Base-by-base conservation (phyloP, 2,329 filamentous ascomycete species). In the Fusarium sambucinum region DNA sequence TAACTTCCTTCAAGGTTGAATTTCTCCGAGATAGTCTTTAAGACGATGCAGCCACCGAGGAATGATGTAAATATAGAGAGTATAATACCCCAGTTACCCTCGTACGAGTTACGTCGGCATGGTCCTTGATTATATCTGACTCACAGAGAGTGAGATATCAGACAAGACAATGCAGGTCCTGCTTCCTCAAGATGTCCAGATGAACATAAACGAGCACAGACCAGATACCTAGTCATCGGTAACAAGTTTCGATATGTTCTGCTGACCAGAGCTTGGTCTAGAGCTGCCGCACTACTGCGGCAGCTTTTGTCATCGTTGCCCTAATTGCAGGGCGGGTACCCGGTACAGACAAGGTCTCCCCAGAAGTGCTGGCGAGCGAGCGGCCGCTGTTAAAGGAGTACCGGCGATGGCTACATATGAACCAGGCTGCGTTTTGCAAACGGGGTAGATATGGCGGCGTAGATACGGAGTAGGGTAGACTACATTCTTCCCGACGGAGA, bases 341-440 rank as follows among this genome's bases (percentile, higher is more conserved):
- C 61, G 57, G 68, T 61, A 57, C 48, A 30, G 32, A 52, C 46
- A 57, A 54, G 41, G 46, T 40, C 45, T 59, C 45, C 58, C 58
- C 33, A 44, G 60, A 55, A 55, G 45, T 60, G 38, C 38, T 47
- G 50, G 54, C 45, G 55, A 48, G 52, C 42, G 63, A 55, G 66
- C 66, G 66, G 66, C 66, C 62, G 66, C 66, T 68, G 57, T 42
- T 45, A 47, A 30, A 58, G 40, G 45, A 63, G 55, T 61, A 42
- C 48, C 52, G 53, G 37, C 27, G 48, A 45, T 44, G 53, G 55
- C 42, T 23, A 38, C 19, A 38, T 38, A 38, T 42, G 47, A 67
- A 41, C 46, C 9, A 16, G 40, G 19, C 35, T 61, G 37, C 33
- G 54, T 25, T 46, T 42, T 30, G 55, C 19, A 51, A 54, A 67